Evolutionary conservation across 106 monocot genomes (phyloP).

Genomic region (Platanthera guangdongensis): DNA sequence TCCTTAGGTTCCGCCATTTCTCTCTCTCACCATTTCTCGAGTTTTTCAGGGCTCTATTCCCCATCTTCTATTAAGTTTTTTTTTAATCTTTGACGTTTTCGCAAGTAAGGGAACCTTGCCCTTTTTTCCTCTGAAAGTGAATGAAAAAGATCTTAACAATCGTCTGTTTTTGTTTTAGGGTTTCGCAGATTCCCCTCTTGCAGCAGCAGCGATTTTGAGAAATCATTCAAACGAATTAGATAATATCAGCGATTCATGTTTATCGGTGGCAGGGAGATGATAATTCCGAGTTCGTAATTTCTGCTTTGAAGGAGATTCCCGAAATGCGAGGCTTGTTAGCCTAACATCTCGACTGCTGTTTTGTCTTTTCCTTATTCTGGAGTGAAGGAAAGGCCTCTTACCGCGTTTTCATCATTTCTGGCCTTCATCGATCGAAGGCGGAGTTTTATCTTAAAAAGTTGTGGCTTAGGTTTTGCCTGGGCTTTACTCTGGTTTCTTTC

Average conservation of each 20-base stretch:
- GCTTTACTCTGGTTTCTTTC: not conserved
- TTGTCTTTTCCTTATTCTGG: not conserved
- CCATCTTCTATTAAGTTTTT: not conserved
- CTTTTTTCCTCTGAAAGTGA: not conserved
- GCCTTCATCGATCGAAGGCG: not conserved
- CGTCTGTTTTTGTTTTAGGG: not conserved
- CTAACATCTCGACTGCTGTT: not conserved
- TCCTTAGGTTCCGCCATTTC: not conserved
- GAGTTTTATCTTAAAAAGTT: not conserved
- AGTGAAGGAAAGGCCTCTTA: not conserved
- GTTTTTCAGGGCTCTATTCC: conserved; percentile 3
- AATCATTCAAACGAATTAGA: not conserved
- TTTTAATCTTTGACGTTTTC: conserved; percentile 1
- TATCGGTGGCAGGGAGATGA: not conserved
- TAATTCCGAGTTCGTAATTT: not conserved
- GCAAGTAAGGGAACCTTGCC: not conserved
- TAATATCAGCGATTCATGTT: not conserved
- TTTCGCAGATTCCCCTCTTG: not conserved
- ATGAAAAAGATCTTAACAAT: not conserved
- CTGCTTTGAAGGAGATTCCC: not conserved
- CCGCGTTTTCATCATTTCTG: not conserved
- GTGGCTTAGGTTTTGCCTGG: not conserved
- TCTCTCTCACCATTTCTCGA: not conserved
- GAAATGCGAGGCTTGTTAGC: conserved; percentile 5
- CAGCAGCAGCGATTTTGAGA: not conserved